Base-by-base conservation (phyloP, 2,329 filamentous ascomycete genomes). In the Rutstroemia sp. region DNA sequence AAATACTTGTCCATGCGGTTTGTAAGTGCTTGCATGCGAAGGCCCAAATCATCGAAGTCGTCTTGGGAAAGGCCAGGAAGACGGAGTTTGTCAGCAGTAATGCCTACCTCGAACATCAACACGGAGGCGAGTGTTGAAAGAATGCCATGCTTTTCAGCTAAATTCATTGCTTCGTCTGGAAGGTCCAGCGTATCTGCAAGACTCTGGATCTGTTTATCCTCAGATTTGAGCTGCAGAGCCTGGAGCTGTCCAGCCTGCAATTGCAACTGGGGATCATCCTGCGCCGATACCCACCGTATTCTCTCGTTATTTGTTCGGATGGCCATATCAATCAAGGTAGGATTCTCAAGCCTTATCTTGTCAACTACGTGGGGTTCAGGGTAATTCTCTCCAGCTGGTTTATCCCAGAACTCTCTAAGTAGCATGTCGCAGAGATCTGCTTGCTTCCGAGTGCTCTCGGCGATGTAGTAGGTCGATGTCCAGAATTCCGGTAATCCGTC, bases 401-500 rank as follows among this genome's bases (percentile, higher is more conserved):
- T 69, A 60, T 51, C 69, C 63, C 71, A 68, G 61, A 65, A 71
- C 49, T 68, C 65, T 44, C 57, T 62, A n/a, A 69, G 47, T 34
- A 69, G 57, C 12, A 58, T 50, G 6, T 60, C 60, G 10, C 76
- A 77, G 17, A 86, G 75, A 60, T 84, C 79, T 23, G 81, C 73
- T 16, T 85, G 75, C 17, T 82, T 80, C 65, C 82, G 81, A 12
- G 77, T 65, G 59, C 84, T 85, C 68, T 84, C 84, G 51, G 82
- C 79, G 55, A 84, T 75, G 60, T 78, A 82, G 45, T 74, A 71
- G 62, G 80, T 83, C 16, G 89, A 91, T 0, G 92, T 96, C 94
- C 94, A 99, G 46, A 92, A 88, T 58, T 89, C 84, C 0, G 87
- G 82, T 8, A 96, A 76, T 10, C 78, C 81, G 19, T 84, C 78